phyloP scores from a whole-genome alignment of 78 protist species.

The Polysphondylium violaceum region DNA sequence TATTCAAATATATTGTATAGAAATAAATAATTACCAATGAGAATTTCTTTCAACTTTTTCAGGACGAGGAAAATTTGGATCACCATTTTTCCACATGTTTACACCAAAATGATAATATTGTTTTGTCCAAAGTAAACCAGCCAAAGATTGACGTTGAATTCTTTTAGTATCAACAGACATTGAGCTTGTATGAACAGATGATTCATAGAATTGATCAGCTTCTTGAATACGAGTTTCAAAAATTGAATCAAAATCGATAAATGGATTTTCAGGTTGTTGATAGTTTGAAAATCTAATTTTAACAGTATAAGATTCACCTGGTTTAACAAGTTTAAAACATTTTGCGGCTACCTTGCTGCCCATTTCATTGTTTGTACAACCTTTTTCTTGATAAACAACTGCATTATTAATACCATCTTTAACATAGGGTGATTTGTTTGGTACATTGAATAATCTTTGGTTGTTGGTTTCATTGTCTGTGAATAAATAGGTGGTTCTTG shows the following conservation, averaged over 20 bases:
- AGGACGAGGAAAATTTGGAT: constrained; percentile 43
- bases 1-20: too few relatives aligned
- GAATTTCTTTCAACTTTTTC: constrained; percentile 28
- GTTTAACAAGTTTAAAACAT: background rate
- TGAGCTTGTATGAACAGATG: background rate
- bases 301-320: constrained; percentile 53
- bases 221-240: constrained; percentile 30
- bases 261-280: constrained; percentile 17
- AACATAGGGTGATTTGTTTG: constrained; percentile 31
- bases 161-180: constrained; percentile 29
- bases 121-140: constrained; percentile 90
- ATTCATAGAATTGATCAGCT: constrained; percentile 79
- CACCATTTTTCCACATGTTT: constrained; percentile 83
- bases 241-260: constrained; percentile 3
- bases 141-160: constrained; percentile 79
- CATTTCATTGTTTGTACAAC: constrained; percentile 43
- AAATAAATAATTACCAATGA: too few relatives aligned
- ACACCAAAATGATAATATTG: constrained; percentile 88
- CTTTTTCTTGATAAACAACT: constrained; percentile 57
- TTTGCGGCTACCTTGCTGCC: constrained; percentile 81
- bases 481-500: constrained; percentile 48
- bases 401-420: constrained; percentile 86
- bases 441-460: constrained; percentile 46
- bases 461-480: constrained; percentile 88
- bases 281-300: constrained; percentile 39